Base-by-base conservation (phyloP, 106 monocot genomes). In the Dendrobium officinale region DNA sequence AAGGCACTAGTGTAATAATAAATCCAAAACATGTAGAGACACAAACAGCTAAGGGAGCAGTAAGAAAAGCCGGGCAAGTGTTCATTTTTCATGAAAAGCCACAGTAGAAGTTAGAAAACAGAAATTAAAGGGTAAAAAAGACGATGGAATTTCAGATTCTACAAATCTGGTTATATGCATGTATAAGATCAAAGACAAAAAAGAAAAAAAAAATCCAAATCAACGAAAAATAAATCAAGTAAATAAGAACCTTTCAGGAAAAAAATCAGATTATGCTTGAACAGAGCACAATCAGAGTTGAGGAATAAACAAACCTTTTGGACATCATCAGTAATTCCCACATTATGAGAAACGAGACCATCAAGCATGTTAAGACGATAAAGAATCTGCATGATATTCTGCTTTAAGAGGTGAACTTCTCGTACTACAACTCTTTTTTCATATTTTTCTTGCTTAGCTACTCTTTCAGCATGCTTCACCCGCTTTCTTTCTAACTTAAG, bases 401-500 rank as follows among this genome's bases (percentile, higher is more conserved):
- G 91, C 75, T 95, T 95, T 68, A 92, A 73, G 49, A 82, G 80
- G 49, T 79, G 73, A 81, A 86, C 19, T 49, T 95, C 87, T 73
- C 89, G 86, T 58, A 85, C 88, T 42, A 99, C 56, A 81, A 91
- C 80, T 18, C 40, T 79, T 75, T 90, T 90, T 81, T 93, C 91
- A 44, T 83, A 73, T 77, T 93, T 89, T 67, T 93, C 90, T 64
- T 91, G 78, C 76, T 91, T 88, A 4, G 77, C 75, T 67, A 91
- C 44, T 72, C 82, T 88, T 76, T 83, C 90, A 29, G 85, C 89
- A 77, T 92, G 86, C 80, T 90, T 99, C 27, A 81, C 70, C 73
- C 82, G 81, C 80, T 87, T 84, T 85, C 85, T 99, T 83, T 81
- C 85, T 41, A 93, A 77, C 80, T 95, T 95, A 26, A 93, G 87